Conservation (phyloP, 257 asterid genomes). For the Nicotiana otophora region DNA sequence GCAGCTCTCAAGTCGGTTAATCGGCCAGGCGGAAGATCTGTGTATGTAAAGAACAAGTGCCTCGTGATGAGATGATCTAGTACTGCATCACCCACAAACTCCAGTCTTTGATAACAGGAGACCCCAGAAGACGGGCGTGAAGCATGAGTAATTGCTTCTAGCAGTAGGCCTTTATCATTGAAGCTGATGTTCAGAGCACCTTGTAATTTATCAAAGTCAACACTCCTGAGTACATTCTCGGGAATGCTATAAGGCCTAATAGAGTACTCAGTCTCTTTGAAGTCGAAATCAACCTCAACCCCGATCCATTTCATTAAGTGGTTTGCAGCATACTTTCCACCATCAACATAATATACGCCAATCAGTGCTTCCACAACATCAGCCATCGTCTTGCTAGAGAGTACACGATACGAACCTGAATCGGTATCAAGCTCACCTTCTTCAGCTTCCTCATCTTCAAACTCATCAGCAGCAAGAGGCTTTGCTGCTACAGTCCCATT, state of each 20-base stretch:
- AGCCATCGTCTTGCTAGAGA: constrained; percentile 93
- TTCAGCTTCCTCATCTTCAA: constrained; percentile 78
- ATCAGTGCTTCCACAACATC: constrained; percentile 98
- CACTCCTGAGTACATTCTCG: constrained; percentile 59
- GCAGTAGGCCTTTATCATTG: constrained; percentile 58
- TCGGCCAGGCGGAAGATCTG: constrained; percentile 97
- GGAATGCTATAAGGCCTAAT: constrained; percentile 50
- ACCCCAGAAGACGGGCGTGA: constrained; percentile 98
- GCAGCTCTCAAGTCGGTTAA: constrained; percentile 97
- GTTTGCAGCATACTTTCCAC: constrained; percentile 84
- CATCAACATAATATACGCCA: constrained; percentile 91
- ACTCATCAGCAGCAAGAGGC: constrained; percentile 30
- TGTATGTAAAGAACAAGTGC: constrained; percentile 83
- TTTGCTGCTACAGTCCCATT: constrained; percentile 23
- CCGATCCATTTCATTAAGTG: constrained; percentile 99
- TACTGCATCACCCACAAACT: constrained; percentile 98
- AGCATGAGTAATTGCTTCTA: constrained; percentile 99
- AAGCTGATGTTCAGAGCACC: constrained; percentile 59
- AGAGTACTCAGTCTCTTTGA: constrained; percentile 50
- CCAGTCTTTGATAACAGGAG: constrained; percentile 91
- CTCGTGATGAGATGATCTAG: constrained; percentile 93
- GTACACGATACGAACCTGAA: constrained; percentile 90
- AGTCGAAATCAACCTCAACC: constrained; percentile 70
- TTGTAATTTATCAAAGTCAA: constrained; percentile 75
- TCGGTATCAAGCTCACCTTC: constrained; percentile 96